Conservation (phyloP, 495 filamentous ascomycete genomes). For the Xylaria bambusicola region DNA sequence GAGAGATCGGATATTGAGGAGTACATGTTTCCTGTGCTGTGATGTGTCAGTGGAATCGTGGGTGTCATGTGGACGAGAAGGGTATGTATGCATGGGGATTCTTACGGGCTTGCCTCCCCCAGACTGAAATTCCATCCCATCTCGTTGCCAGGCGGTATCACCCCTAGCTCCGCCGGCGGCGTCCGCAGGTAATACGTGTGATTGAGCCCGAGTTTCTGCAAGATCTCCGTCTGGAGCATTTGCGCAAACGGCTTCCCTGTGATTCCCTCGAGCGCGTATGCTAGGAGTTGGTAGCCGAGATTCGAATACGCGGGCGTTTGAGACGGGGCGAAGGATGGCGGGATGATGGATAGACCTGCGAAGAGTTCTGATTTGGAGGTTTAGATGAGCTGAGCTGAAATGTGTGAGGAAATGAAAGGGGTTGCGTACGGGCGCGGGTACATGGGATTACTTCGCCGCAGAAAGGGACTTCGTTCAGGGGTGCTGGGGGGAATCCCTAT, state of each 20-base stretch:
- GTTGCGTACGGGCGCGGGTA: slow-evolving; percentile 39
- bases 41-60: no score
- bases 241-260: slow-evolving; percentile 47
- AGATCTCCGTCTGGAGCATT: slow-evolving; percentile 46
- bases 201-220: slow-evolving; percentile 48
- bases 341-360: slow-evolving; percentile 45
- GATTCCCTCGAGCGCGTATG: slow-evolving; percentile 56
- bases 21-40: slow-evolving; percentile 59
- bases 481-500: slow-evolving; percentile 45
- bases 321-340: slow-evolving; percentile 51
- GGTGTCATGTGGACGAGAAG: not conserved
- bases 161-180: slow-evolving; percentile 29
- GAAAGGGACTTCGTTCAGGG: slow-evolving; percentile 42
- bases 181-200: slow-evolving; percentile 40
- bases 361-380: slow-evolving; percentile 50
- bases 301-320: slow-evolving; percentile 60
- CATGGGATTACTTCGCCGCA: slow-evolving; percentile 40
- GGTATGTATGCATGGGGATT: not conserved
- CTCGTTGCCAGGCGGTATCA: slow-evolving; percentile 37
- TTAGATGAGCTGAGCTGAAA: not conserved
- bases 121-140: slow-evolving; percentile 40
- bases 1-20: slow-evolving; percentile 55
- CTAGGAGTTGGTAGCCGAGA: slow-evolving; percentile 55
- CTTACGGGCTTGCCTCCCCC: slow-evolving; percentile 44
- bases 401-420: not conserved